These are phyloP conservation scores for Saturnispora quitensis DNA, from an alignment of 805 yeast genomes.

Conservation along the genomic window DNA sequence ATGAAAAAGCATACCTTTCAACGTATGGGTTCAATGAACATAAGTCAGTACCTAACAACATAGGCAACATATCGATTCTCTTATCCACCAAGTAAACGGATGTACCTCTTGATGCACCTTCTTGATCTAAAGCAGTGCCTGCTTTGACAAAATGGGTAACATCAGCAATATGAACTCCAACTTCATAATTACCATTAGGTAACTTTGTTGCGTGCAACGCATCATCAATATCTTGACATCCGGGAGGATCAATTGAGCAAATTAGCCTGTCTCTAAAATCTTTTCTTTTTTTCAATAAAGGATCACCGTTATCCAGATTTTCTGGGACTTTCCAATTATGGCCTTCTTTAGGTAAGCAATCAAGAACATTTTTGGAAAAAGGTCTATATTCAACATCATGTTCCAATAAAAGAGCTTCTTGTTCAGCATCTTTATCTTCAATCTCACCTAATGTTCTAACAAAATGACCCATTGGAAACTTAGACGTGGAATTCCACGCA, in stretches of 20 bases:
- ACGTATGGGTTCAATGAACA: constrained; percentile 94
- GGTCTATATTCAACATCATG: constrained; percentile 97
- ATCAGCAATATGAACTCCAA: constrained; percentile 98
- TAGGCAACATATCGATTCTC: constrained; percentile 97
- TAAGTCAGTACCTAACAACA: constrained; percentile 86
- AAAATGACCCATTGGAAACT: constrained; percentile 90
- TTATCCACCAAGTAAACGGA: constrained; percentile 95
- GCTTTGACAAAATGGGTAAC: constrained; percentile 96
- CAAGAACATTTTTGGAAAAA: constrained; percentile 83
- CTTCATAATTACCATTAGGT: constrained; percentile 92
- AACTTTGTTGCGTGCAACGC: constrained; percentile 81
- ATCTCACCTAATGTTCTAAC: constrained; percentile 82
- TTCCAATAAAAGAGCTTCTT: constrained; percentile 86
- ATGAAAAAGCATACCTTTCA: constrained; percentile 92
- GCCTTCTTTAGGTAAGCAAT: constrained; percentile 89
- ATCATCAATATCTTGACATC: constrained; percentile 97
- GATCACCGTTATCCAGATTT: constrained; percentile 44
- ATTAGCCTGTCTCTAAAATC: constrained; percentile 85
- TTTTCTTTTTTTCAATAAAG: constrained; percentile 50
- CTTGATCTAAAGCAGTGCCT: constrained; percentile 82
- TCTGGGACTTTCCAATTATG: constrained; percentile 87
- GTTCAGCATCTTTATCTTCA: constrained; percentile 90
- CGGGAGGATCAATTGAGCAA: constrained; percentile 96
- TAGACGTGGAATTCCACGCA: constrained; percentile 79
- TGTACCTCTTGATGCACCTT: constrained; percentile 96